Evolutionary conservation across 2,329 filamentous ascomycete genomes (phyloP).

Genomic region (Colletotrichum graminicola): DNA sequence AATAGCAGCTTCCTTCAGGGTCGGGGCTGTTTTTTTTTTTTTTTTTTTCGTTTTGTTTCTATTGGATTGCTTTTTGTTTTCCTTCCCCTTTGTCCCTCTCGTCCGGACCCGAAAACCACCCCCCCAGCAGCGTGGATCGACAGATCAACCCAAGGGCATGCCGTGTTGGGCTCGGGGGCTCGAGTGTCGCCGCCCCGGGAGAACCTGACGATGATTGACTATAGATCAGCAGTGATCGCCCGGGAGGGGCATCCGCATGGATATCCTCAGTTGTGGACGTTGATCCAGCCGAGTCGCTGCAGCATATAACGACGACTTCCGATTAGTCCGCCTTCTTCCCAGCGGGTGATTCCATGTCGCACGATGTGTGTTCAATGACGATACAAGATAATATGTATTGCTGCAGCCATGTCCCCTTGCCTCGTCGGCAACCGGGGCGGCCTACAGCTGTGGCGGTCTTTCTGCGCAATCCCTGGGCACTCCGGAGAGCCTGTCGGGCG

Average conservation of each 20-base stretch:
- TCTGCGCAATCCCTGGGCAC: conserved; percentile 21
- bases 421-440: conserved; percentile 15
- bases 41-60: too few species aligned
- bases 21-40: not conserved
- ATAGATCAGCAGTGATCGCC: conserved; percentile 21
- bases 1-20: conserved; percentile 1
- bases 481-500: not conserved
- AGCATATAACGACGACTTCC: not conserved
- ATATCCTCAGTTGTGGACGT: conserved; percentile 5
- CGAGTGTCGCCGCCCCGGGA: not conserved
- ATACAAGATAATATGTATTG: conserved; percentile 18
- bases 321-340: not conserved
- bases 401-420: conserved; percentile 9
- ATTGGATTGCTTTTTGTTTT: not conserved
- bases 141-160: conserved; percentile 7
- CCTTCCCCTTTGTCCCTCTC: not conserved
- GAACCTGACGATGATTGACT: not conserved
- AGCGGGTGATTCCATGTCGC: conserved; percentile 4
- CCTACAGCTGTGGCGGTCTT: not conserved
- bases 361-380: conserved; percentile 1
- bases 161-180: not conserved
- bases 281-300: conserved; percentile 15
- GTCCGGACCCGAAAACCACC: not conserved
- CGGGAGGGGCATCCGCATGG: conserved; percentile 8
- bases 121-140: not conserved